These are phyloP conservation scores for Plasmodium billcollinsi DNA, from an alignment of 169 alveolate species.

Conservation along the genomic window DNA sequence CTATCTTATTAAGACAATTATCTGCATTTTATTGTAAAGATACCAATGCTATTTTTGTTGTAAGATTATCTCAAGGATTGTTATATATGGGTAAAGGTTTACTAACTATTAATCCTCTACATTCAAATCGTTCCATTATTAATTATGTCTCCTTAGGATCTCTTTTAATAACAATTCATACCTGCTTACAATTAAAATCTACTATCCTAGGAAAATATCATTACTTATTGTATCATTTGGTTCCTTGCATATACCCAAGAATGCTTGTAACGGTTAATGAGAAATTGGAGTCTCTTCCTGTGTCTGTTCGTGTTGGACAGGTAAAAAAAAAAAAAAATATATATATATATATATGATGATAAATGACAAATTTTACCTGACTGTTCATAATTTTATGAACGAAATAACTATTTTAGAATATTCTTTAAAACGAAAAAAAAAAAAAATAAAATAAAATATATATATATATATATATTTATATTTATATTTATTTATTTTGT, in stretches of 20 bases:
- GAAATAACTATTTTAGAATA: neutral
- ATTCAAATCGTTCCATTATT: slow-evolving; percentile 95
- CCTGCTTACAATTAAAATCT: slow-evolving; percentile 92
- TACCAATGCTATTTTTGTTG: slow-evolving; percentile 95
- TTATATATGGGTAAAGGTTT: slow-evolving; percentile 98
- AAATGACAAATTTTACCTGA: neutral
- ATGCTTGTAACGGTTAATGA: slow-evolving; percentile 91
- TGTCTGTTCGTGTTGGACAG: slow-evolving; percentile 89
- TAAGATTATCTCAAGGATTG: slow-evolving; percentile 95
- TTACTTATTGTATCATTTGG: slow-evolving; percentile 94
- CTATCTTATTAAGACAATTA: slow-evolving; percentile 95
- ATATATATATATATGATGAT: neutral
- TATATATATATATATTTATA: neutral
- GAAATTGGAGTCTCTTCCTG: slow-evolving; percentile 92
- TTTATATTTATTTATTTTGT: slow-evolving; percentile 38
- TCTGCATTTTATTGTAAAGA: slow-evolving; percentile 96
- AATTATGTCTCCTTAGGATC: slow-evolving; percentile 96
- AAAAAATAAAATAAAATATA: too few relatives aligned
- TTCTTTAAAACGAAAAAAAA: too few relatives aligned
- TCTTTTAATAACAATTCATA: slow-evolving; percentile 91
- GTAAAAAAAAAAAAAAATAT: neutral
- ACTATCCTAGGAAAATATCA: slow-evolving; percentile 92
- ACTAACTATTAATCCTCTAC: slow-evolving; percentile 96
- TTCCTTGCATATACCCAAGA: slow-evolving; percentile 94
- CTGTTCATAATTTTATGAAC: neutral